Conservation (phyloP, 352 stramenopile genomes). For the Globisporangium okanoganense region DNA sequence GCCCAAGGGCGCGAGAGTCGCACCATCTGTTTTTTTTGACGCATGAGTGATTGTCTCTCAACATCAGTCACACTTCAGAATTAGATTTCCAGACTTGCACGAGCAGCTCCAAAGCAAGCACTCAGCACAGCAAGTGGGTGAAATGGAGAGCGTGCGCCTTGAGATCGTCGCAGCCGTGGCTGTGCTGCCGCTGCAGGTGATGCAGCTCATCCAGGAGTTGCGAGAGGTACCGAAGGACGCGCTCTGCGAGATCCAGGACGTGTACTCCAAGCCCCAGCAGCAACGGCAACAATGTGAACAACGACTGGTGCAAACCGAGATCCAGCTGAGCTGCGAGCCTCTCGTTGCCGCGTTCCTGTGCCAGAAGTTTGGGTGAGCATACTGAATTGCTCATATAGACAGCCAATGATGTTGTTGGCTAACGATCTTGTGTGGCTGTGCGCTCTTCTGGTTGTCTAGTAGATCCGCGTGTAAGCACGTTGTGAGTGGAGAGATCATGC, state of each 20-base stretch:
- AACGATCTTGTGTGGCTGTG: neutral
- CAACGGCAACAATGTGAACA: neutral
- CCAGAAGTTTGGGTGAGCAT: constrained; percentile 44
- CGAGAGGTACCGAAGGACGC: constrained; percentile 34
- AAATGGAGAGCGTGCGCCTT: constrained; percentile 44
- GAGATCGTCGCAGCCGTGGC: constrained; percentile 38
- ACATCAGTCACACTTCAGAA: neutral
- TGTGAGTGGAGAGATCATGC: constrained; percentile 45
- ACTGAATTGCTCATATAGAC: neutral
- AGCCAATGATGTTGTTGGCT: neutral
- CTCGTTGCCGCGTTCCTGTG: constrained; percentile 54
- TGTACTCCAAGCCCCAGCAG: neutral
- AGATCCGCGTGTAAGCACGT: constrained; percentile 39
- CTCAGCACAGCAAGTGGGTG: neutral
- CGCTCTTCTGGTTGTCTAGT: neutral
- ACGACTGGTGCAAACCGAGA: constrained; percentile 9
- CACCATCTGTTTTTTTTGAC: neutral
- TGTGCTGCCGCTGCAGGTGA: constrained; percentile 28
- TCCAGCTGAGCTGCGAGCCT: constrained; percentile 43
- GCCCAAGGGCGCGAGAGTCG: neutral
- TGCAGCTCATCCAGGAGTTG: constrained; percentile 48
- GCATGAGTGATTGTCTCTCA: neutral
- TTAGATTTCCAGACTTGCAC: neutral
- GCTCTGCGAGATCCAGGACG: constrained; percentile 46
- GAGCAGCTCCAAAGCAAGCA: neutral